Conservation (phyloP, 768 basidiomycete species). For the Grammothele lineata region DNA sequence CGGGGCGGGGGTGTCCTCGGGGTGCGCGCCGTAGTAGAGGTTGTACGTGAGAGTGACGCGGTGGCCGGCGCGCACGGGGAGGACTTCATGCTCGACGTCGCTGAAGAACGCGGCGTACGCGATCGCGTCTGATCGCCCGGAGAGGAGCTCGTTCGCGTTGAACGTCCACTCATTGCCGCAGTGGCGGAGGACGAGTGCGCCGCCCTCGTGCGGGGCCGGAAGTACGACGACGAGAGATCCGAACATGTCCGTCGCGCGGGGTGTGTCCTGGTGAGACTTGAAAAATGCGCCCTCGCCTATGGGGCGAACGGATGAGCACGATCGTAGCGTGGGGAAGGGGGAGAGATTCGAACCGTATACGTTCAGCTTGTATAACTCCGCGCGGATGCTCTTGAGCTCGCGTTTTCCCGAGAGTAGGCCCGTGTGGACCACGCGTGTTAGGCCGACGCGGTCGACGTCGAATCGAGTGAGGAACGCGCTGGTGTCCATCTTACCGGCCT, state of each 20-base stretch:
- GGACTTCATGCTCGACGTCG: slow-evolving; percentile 43
- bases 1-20: background rate
- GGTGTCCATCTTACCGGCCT: slow-evolving; percentile 23
- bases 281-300: slow-evolving; percentile 25
- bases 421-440: slow-evolving; percentile 27
- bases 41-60: slow-evolving; percentile 44
- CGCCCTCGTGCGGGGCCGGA: slow-evolving; percentile 43
- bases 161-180: slow-evolving; percentile 16
- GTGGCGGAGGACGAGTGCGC: slow-evolving; percentile 32
- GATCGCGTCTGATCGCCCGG: slow-evolving; percentile 2
- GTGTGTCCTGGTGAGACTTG: slow-evolving; percentile 27
- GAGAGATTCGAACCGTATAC: slow-evolving; percentile 35
- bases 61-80: slow-evolving; percentile 34
- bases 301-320: background rate
- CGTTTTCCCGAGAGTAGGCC: slow-evolving; percentile 24
- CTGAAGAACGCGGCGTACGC: slow-evolving; percentile 40
- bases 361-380: slow-evolving; percentile 41
- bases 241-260: slow-evolving; percentile 25
- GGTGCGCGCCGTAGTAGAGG: slow-evolving; percentile 20
- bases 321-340: background rate
- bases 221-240: slow-evolving; percentile 47
- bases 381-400: slow-evolving; percentile 17
- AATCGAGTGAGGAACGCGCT: slow-evolving; percentile 16
- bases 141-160: slow-evolving; percentile 30
- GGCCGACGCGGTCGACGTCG: slow-evolving; percentile 13